These are phyloP conservation scores for Blastocystis sp. DNA, from an alignment of 352 stramenopile genomes.

Conservation along the genomic window DNA sequence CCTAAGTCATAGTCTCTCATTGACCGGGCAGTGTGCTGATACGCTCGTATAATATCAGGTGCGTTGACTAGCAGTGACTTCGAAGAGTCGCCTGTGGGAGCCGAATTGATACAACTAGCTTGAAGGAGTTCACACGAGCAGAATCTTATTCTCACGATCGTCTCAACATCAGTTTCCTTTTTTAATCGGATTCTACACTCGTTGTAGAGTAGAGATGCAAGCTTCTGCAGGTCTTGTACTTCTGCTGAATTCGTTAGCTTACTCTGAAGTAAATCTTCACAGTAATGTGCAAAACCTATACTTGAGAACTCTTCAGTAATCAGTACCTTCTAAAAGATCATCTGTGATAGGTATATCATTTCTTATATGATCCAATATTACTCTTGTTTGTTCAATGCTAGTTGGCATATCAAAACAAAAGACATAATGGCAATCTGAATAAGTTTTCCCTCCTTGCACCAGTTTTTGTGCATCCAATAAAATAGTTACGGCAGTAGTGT, in stretches of 20 bases:
- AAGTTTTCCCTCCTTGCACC: slow-evolving; percentile 42
- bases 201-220: slow-evolving; percentile 13
- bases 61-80: neutral
- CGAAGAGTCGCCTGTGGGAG: neutral
- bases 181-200: neutral
- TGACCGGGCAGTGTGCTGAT: neutral
- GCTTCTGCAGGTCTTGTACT: neutral
- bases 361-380: neutral
- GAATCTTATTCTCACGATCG: neutral
- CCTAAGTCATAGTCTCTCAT: neutral
- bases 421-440: neutral
- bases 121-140: neutral
- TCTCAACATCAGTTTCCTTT: neutral
- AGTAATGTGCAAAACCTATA: neutral
- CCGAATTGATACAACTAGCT: neutral
- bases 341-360: neutral
- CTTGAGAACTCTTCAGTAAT: neutral
- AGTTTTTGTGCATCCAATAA: slow-evolving; percentile 1
- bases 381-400: neutral
- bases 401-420: neutral
- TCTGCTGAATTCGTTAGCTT: neutral
- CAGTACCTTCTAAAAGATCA: neutral
- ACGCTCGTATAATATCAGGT: slow-evolving; percentile 21
- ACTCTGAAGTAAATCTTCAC: neutral
- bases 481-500: neutral